These are phyloP conservation scores for Aspergillus sp. DNA, from an alignment of 2,329 filamentous ascomycete species.

Conservation along the genomic window DNA sequence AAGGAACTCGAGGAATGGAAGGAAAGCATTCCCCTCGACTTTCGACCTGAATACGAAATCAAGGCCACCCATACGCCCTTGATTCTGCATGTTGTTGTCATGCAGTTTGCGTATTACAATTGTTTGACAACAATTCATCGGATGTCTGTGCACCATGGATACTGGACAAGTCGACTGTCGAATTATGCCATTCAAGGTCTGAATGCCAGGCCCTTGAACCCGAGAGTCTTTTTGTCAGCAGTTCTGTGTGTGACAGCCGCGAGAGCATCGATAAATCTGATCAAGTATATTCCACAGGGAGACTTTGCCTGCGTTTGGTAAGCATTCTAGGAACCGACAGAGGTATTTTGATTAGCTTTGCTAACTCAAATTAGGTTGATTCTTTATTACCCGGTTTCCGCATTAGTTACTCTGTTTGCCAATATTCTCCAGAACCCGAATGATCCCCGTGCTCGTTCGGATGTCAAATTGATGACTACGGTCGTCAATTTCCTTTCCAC, in stretches of 20 bases:
- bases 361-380: conserved; percentile 59
- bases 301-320: conserved; percentile 95
- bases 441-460: conserved; percentile 80
- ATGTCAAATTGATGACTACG: conserved; percentile 84
- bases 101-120: conserved; percentile 98
- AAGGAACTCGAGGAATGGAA: conserved; percentile 92
- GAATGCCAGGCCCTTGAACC: conserved; percentile 86
- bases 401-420: conserved; percentile 89
- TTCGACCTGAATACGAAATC: conserved; percentile 95
- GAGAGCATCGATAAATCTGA: conserved; percentile 82
- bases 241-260: conserved; percentile 90
- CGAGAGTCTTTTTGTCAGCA: conserved; percentile 88
- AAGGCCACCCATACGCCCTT: conserved; percentile 86
- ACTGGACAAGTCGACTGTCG: conserved; percentile 92
- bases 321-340: conserved; percentile 29
- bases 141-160: conserved; percentile 96
- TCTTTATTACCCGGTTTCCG: conserved; percentile 92
- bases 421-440: conserved; percentile 95
- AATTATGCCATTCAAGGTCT: conserved; percentile 94
- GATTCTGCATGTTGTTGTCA: conserved; percentile 88
- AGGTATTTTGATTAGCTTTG: not conserved
- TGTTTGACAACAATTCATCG: conserved; percentile 95
- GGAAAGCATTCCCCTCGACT: conserved; percentile 88
- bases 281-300: conserved; percentile 94
- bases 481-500: conserved; percentile 90